Evolutionary conservation across 2,329 filamentous ascomycete species (phyloP), one percentile per base, ranked within the genome.

Genomic region (Apiospora rasikravindrae): DNA sequence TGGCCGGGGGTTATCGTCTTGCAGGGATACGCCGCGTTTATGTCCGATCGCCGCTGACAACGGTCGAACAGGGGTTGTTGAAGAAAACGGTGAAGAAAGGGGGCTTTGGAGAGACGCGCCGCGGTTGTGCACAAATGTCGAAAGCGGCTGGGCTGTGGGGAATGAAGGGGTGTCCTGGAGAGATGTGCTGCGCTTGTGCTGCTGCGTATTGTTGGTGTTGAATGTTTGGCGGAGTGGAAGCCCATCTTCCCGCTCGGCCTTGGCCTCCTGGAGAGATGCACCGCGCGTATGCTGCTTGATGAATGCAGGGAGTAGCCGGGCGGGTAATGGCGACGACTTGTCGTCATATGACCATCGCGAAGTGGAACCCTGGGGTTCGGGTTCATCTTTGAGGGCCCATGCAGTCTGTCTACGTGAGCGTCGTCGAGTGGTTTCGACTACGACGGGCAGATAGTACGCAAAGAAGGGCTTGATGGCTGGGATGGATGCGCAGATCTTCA

Each of bases 391-490:
- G 22, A 22, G 0, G 33, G 8, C 4, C 22, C 19, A 40, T 4
- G 57, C 22, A 24, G 57, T 64, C 11, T 40, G 57, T n/a, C 33
- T 64, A 33, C 10, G 16, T 33, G 57, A 40, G 40, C 33, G 57
- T 51, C 67, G 67, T 66, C 53, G 72, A 61, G 16, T 71, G 61
- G 71, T 64, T 47, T 73, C 75, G 24, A 82, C 73, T 44, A 81
- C 40, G 14, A 72, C 26, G 6, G 68, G 68, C 14, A 69, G 33
- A 40, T 69, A 42, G 47, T 40, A 6, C 33, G 37, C 75, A 73
- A 85, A 85, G 76, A 86, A 85, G 1, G 83, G 84, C 69, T 84
- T 86, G 10, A 82, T 83, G 7, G 84, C 82, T 2, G 84, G 84
- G 19, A 85, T 78, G 2, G 84, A 86, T 47, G 84, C 84, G 73